Percentiles rank a stretch among this genome's conserved stretches.
Conservation (phyloP, 345 rosid genomes). For the Pseudoturritis turrita region DNA sequence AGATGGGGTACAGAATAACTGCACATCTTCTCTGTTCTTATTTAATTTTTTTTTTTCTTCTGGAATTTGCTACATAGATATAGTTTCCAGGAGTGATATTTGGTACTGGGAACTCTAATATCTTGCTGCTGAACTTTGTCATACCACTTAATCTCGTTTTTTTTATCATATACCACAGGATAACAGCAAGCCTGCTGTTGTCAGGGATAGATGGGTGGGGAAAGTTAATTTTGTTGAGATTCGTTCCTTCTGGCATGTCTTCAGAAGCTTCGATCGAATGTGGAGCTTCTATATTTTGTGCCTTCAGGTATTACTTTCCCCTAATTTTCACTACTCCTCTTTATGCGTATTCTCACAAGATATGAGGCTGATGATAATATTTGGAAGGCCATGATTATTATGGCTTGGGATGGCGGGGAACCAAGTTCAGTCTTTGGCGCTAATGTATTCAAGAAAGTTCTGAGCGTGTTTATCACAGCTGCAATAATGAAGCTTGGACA, state of each 20-base stretch:
- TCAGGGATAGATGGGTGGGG: constrained; percentile 78
- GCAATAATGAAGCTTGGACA: constrained; percentile 96
- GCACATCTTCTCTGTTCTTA: constrained; percentile 1
- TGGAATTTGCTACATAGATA: background rate
- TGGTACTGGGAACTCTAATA: background rate
- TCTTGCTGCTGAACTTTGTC: background rate
- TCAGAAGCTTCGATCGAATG: constrained; percentile 99
- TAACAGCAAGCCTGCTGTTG: constrained; percentile 46
- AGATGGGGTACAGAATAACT: constrained; percentile 50
- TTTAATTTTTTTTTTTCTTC: background rate
- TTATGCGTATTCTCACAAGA: constrained; percentile 10
- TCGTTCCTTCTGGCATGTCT: constrained; percentile 94
- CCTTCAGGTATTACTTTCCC: constrained; percentile 58
- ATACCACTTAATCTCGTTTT: background rate
- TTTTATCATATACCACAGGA: constrained; percentile 46
- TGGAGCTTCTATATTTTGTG: constrained; percentile 92
- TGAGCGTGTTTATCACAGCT: constrained; percentile 94
- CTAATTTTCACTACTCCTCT: background rate
- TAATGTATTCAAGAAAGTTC: constrained; percentile 70
- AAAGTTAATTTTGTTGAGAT: constrained; percentile 98
- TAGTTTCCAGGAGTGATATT: background rate
- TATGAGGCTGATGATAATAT: constrained; percentile 25
- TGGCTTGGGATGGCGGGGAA: constrained; percentile 92
- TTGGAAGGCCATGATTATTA: constrained; percentile 80
- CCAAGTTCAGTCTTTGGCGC: constrained; percentile 48